Base-by-base conservation (phyloP, 2,329 filamentous ascomycete genomes). In the Tolypocladium album region DNA sequence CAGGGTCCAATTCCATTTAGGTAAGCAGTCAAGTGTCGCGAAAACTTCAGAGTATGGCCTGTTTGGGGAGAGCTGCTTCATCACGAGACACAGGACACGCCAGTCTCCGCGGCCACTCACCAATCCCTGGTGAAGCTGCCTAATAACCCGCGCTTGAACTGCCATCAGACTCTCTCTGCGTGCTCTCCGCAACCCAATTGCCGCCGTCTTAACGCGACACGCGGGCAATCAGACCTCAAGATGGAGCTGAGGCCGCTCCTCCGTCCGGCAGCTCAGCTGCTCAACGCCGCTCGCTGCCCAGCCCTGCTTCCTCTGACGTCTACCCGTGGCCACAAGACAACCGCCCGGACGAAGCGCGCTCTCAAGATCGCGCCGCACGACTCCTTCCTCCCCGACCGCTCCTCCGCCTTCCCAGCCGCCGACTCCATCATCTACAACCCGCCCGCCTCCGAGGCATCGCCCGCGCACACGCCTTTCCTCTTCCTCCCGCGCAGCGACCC, bases 381-480 rank as follows among this genome's bases (percentile, higher is more conserved):
- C 43, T 83, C 83, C 65, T 87, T 88, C 72, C 74, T 83, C 47
- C 75, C 70, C 64, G 73, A 69, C 63, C 70, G 72, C 58, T 62
- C 67, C 53, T 50, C 64, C 47, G 61, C 70, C 42, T 70, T 71
- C 60, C 64, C 71, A 50, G 66, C 67, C 64, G 66, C 66, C 64
- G 68, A 72, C 63, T 68, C 73, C 64, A 79, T 84, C 68, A 77
- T 84, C 69, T 84, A 81, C 75, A 84, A 83, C 74, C 82, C 82
- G 47, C 82, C 82, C 34, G 73, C 80, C 20, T 77, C 81, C 12
- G 75, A 78, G 60, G 75, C 81, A 3, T 80, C 82, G n/a, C 83
- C 85, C 60, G 79, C 78, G 67, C 81, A 87, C 74, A 88, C 85
- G n/a, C 85, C 85, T 60, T 81, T 85, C 74, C 82, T 85, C 69